phyloP scores from a whole-genome alignment of 2,329 filamentous ascomycete species.

The Aspergillus sojae region DNA sequence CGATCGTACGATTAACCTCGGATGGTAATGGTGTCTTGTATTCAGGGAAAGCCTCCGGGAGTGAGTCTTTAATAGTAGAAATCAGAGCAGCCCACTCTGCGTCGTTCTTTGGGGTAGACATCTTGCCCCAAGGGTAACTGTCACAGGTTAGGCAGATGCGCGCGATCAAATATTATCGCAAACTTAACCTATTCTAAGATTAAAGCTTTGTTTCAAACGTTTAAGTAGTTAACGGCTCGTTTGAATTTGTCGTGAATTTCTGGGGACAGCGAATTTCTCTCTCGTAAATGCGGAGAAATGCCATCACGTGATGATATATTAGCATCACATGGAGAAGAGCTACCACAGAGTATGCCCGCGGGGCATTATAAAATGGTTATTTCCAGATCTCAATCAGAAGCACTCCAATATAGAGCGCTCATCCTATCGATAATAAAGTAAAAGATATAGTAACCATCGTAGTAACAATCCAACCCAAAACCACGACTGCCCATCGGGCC shows the following conservation, averaged over 20 bases:
- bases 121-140: slow-evolving; percentile 8
- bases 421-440: neutral
- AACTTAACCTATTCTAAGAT: neutral
- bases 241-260: neutral
- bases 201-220: neutral
- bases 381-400: neutral
- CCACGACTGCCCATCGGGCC: neutral
- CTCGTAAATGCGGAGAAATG: slow-evolving; percentile 13
- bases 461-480: neutral
- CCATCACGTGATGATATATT: slow-evolving; percentile 7
- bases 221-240: neutral
- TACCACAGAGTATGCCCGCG: neutral
- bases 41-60: slow-evolving; percentile 26
- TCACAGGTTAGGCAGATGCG: neutral
- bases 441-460: too few species aligned
- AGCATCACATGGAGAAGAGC: neutral
- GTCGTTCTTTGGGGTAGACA: slow-evolving; percentile 34
- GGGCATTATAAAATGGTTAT: neutral
- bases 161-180: neutral
- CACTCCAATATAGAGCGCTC: neutral
- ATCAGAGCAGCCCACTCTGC: slow-evolving; percentile 38
- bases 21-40: slow-evolving; percentile 30
- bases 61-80: slow-evolving; percentile 25
- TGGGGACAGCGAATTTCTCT: neutral
- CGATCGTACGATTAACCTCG: slow-evolving; percentile 40